Percentiles rank a stretch among this genome's conserved stretches.
Evolutionary conservation across 2,329 filamentous ascomycete genomes (phyloP).

Genomic region (Teratosphaeria pseudoeucalypti): DNA sequence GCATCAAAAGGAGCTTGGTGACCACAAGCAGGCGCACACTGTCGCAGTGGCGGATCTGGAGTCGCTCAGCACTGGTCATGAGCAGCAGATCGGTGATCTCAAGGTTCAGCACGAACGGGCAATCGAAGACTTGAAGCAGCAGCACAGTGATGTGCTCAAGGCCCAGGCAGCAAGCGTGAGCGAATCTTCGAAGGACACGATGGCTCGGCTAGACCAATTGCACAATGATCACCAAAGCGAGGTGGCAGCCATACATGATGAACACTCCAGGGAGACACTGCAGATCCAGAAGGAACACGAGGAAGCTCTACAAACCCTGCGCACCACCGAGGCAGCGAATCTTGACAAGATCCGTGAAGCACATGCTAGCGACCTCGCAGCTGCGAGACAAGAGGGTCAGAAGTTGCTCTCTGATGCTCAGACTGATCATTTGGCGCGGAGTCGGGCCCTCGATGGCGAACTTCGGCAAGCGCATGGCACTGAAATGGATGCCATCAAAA

Average conservation of each 20-base stretch:
- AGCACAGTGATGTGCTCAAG: not conserved
- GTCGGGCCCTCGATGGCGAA: slow-evolving; percentile 4
- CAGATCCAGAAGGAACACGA: slow-evolving; percentile 7
- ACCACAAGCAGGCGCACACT: slow-evolving; percentile 6
- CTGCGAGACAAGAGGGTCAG: slow-evolving; percentile 5
- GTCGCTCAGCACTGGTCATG: slow-evolving; percentile 2
- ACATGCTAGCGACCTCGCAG: slow-evolving; percentile 6
- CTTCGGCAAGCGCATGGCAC: slow-evolving; percentile 4
- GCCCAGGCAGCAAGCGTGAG: not conserved
- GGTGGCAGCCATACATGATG: not conserved
- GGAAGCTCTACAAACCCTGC: slow-evolving; percentile 1
- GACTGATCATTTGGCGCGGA: slow-evolving; percentile 2
- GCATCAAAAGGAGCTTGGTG: slow-evolving; percentile 4
- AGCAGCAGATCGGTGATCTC: slow-evolving; percentile 1
- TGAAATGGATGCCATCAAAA: slow-evolving; percentile 2
- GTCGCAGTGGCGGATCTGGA: slow-evolving; percentile 5
- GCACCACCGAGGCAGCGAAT: not conserved
- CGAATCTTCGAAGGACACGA: not conserved
- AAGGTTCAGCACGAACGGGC: not conserved
- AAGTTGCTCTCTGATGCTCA: slow-evolving; percentile 1
- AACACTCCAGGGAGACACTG: not conserved
- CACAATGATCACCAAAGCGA: not conserved
- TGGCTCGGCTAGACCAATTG: not conserved
- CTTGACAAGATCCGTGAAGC: slow-evolving; percentile 1
- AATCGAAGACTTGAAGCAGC: not conserved